Evolutionary conservation across 202 grass and related monocot genomes (phyloP), one percentile per base, ranked within the genome.

Genomic region (Eragrostis tef): DNA sequence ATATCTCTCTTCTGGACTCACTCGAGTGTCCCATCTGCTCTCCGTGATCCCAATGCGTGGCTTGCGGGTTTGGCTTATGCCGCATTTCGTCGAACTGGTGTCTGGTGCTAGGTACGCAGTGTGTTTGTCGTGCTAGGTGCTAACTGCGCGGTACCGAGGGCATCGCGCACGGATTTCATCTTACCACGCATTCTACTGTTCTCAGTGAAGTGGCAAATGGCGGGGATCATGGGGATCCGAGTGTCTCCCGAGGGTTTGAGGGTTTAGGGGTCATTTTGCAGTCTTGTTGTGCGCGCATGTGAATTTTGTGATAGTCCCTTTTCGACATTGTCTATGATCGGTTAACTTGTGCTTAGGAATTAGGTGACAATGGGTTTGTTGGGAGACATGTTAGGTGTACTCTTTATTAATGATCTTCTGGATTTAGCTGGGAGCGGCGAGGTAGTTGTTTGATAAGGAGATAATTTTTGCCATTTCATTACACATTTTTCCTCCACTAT

Each of bases 51-150:
- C 31, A 2, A 6, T 67, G 25, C 12, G 27, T 39, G 47, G 31
- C 45, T 83, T 36, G 20, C 11, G 54, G 56, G 62, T 74, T 82
- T 83, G 44, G 17, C 62, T 70, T 61, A 29, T 13, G 42, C 19
- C 6, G 68, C 71, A 86, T 92, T 8, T n/a, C n/a, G n/a, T n/a
- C n/a, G n/a, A n/a, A n/a, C n/a, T n/a, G n/a, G n/a, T n/a, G n/a
- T n/a, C n/a, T n/a, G n/a, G n/a, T n/a, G n/a, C n/a, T n/a, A n/a
- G n/a, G n/a, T n/a, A n/a, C n/a, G n/a, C n/a, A n/a, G n/a, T n/a
- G n/a, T n/a, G n/a, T 3, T 31, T 34, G 9, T 17, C 64, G 8
- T 43, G 36, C 17, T 41, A 41, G 39, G 0, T 22, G 59, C 42
- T 58, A 42, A n/a, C 45, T 22, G 29, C 11, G 24, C 13, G 19